Evolutionary conservation across 2,329 filamentous ascomycete genomes (phyloP), one percentile per base, ranked within the genome.

Genomic region (Chalaropsis ovoidea): DNA sequence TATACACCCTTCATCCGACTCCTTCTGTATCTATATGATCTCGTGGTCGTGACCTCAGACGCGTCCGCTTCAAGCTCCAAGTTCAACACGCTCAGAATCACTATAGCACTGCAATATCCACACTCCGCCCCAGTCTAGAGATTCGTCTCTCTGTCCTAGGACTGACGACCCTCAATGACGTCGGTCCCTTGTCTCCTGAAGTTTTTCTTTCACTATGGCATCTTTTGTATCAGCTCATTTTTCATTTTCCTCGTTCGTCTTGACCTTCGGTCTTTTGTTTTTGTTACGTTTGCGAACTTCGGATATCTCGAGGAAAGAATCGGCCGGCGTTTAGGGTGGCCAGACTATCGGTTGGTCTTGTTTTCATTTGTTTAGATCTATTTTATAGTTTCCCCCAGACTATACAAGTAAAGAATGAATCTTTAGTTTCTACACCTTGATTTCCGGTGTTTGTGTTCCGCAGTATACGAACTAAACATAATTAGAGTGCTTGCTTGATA

Each of bases 161-260:
- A 10, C 35, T 7, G 35, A 10, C 8, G 8, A 39, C 3, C 35
- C 35, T 39, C 35, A 1, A 10, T 39, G 15, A 27, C 10, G 11
- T 22, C 8, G 47, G 24, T 52, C 41, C 39, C 45, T 65, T 65
- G 7, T 27, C 54, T 60, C 19, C 41, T 60, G 27, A 42, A 17
- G 39, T 24, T 61, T 52, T 39, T 65, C 42, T 41, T 60, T 17
- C 6, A 52, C 19, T 7, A 10, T 54, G 31, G 10, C 31, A 60
- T 61, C 41, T 24, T 42, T 52, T 65, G 15, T 31, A 15, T 24
- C 24, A 24, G n/a, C 43, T 61, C 27, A 52, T 19, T 19, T 61
- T 35, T 71, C 70, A 63, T 68, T 68, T 56, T 69, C 71, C 64
- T 69, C 71, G 39, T 52, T 67, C 52, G 65, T 35, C 65, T 62